Evolutionary conservation across 176 grass and related monocot species (phyloP), one percentile per base, ranked within the genome.

Genomic region (Poa annua): DNA sequence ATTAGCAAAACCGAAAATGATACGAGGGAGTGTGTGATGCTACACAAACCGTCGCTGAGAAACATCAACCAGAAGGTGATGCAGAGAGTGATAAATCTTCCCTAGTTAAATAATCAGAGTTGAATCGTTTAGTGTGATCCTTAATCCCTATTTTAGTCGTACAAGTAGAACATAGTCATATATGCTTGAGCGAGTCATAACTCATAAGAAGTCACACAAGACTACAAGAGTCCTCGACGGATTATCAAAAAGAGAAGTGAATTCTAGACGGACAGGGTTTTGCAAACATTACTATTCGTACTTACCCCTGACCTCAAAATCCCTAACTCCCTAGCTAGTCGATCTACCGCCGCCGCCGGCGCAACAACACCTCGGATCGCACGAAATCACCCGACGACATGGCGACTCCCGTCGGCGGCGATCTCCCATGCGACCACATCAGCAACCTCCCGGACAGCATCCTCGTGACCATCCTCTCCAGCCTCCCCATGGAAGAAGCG

Each of bases 401-500:
- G 79, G 79, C 20, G 33, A 21, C 70, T 44, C 8, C 70, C 44
- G 44, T 50, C 33, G 63, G n/a, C 12, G 0, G 4, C 52, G 65
- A 79, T 12, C 65, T n/a, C 25, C 3, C 57, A 66, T 34, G 51
- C 64, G 51, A 78, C 52, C 83, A 34, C 41, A 54, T 67, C 3
- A 77, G 77, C 59, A 10, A 49, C 72, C 35, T 82, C 38, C 33
- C 77, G 3, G 41, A 35, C 14, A 10, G 20, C 15, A 55, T 83
- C 48, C 80, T 86, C 26, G 32, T 53, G 10, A 10, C 38, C n/a
- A 55, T 86, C 48, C 74, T 86, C 49, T 65, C 63, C 63, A 44
- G 63, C 38, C 84, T 90, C 66, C 15, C 7, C 7, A 61, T 86
- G 25, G 54, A 79, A 4, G 44, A 79, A 3, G 88, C 57, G 57